A percentile compares a stretch with the other conserved stretches of the same genome.
These are phyloP conservation scores for Colletotrichum noveboracense DNA, from an alignment of 2,329 filamentous ascomycete species.

Conservation along the genomic window DNA sequence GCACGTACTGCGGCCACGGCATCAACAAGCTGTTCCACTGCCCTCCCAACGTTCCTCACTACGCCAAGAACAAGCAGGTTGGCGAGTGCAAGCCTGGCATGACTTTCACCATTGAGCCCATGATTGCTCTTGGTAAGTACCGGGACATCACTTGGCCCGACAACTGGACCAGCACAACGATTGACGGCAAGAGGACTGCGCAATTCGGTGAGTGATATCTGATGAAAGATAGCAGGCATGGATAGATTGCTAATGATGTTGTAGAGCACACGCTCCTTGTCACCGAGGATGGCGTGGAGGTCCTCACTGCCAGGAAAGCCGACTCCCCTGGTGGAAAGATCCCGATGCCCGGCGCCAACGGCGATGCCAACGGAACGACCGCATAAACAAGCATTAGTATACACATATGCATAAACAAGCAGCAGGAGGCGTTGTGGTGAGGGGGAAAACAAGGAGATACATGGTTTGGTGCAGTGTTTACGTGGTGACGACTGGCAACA, in stretches of 20 bases:
- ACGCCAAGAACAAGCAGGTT: slow-evolving; percentile 97
- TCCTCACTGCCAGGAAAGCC: slow-evolving; percentile 75
- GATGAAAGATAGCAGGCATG: slow-evolving; percentile 35
- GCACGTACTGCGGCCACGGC: slow-evolving; percentile 95
- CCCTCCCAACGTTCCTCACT: slow-evolving; percentile 93
- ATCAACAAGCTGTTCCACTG: slow-evolving; percentile 94
- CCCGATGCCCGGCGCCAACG: slow-evolving; percentile 54
- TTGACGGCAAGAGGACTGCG: slow-evolving; percentile 86
- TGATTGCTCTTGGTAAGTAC: slow-evolving; percentile 93
- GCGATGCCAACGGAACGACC: slow-evolving; percentile 13
- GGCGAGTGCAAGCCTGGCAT: slow-evolving; percentile 94
- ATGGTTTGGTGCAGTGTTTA: neutral
- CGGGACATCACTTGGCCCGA: slow-evolving; percentile 97
- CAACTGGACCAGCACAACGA: slow-evolving; percentile 96
- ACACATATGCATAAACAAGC: neutral
- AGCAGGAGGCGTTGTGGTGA: neutral
- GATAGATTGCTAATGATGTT: slow-evolving; percentile 23
- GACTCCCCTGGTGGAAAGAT: slow-evolving; percentile 79
- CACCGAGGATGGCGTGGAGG: slow-evolving; percentile 81
- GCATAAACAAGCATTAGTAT: slow-evolving; percentile 1
- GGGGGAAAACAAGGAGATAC: neutral
- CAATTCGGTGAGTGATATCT: slow-evolving; percentile 76
- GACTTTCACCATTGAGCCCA: slow-evolving; percentile 99
- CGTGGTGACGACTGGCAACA: neutral
- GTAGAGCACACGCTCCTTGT: slow-evolving; percentile 83